Evolutionary conservation across 2,329 filamentous ascomycete species (phyloP), one percentile per base, ranked within the genome.

Genomic region (Epichloe elymi): DNA sequence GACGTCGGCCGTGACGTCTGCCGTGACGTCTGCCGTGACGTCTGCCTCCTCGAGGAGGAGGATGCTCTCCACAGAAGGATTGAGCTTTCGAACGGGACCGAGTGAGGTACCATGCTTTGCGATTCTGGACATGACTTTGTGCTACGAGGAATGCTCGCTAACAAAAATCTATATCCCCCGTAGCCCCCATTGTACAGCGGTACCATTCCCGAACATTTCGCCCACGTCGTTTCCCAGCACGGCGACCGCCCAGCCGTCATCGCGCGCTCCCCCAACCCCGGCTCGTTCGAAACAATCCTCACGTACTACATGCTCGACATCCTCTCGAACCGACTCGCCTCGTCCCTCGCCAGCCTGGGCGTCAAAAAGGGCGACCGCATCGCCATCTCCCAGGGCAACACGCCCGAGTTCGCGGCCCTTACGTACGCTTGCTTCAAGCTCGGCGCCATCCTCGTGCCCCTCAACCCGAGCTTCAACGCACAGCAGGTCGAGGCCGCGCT

Each of bases 341-440:
- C 76, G 48, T 86, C 87, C 0, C 70, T 96, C 15, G 69, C 76
- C 23, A 78, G 78, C 0, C 70, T 84, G 0, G 88, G 88, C 3
- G 86, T 96, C 1, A 74, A 70, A 54, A 94, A 90, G 61, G 89
- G 88, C 5, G 85, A 94, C 63, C 78, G 88, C 35, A 86, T 97
- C 11, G 90, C 87, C 14, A 81, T 96, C 26, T 91, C 84, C 54
- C 70, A 96, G 48, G 91, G 91, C 15, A 97, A 95, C 67, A 83
- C 82, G 41, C 72, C 84, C 58, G 89, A 95, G 66, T 91, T 88
- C 64, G 88, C 87, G 3, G 83, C 84, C 47, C 76, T 93, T 19
- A 91, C 85, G 5, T 97, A 97, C 67, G 90, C 90, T 1, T 67
- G 93, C 50, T 95, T 91, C 73, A 97, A 97, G 67, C 76, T 97